phyloP scores from a whole-genome alignment of 371 early-diverging fungal species.

The Chytridium lagenaria region DNA sequence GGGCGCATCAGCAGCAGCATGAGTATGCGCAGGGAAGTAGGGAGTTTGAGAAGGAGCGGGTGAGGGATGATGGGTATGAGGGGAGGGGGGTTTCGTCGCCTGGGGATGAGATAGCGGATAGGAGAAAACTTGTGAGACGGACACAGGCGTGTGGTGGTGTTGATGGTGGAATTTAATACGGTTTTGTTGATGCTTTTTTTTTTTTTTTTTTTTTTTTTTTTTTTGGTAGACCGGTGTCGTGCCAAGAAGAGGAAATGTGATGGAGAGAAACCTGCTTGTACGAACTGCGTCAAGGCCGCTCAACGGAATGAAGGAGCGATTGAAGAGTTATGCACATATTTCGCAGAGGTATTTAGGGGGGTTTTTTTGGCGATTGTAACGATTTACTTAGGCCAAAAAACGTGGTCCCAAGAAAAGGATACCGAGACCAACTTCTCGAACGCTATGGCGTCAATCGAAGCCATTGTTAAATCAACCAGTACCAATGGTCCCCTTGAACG shows the following conservation, averaged over 20 bases:
- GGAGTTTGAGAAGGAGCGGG: background rate
- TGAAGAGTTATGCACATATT: slow-evolving; percentile 12
- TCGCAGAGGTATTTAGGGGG: slow-evolving; percentile 14
- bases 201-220: background rate
- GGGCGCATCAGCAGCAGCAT: background rate
- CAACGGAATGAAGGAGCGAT: slow-evolving; percentile 14
- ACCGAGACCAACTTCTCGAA: slow-evolving; percentile 33
- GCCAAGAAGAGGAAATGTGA: slow-evolving; percentile 43
- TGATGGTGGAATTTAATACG: background rate
- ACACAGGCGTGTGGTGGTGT: slow-evolving; percentile 36
- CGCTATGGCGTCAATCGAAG: slow-evolving; percentile 39
- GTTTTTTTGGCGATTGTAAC: background rate
- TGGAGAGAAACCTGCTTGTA: slow-evolving; percentile 36
- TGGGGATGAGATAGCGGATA: background rate
- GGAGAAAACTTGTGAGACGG: slow-evolving; percentile 15
- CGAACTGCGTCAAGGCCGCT: slow-evolving; percentile 35
- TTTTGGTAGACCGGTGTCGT: slow-evolving; percentile 39
- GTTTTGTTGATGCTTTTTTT: background rate
- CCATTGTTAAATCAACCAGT: slow-evolving; percentile 23
- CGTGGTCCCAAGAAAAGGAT: slow-evolving; percentile 35
- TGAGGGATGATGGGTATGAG: background rate
- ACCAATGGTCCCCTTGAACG: background rate
- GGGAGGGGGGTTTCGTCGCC: background rate
- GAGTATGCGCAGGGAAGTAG: background rate
- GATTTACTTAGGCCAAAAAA: slow-evolving; percentile 26